Percentiles rank a stretch among this genome's conserved stretches.
phyloP scores from a whole-genome alignment of 345 rosid genomes.

The Hypericum androsaemum region DNA sequence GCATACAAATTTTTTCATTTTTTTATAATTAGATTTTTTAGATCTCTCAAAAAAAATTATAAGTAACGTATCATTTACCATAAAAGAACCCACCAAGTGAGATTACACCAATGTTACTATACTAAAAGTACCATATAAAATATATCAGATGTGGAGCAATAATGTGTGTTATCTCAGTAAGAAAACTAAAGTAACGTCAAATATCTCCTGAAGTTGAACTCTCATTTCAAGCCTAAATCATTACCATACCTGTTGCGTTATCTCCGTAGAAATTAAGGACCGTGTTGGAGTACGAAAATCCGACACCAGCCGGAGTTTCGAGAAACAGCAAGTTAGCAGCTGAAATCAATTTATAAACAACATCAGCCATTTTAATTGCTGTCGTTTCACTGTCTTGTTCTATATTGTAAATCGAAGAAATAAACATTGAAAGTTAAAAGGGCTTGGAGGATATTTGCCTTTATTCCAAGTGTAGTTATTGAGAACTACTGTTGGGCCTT shows the following conservation, averaged over 20 bases:
- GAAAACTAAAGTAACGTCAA: too few species aligned
- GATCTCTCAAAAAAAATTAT: too few species aligned
- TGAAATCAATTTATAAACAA: constrained; percentile 7
- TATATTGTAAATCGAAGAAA: background rate
- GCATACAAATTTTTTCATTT: too few species aligned
- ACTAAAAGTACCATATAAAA: too few species aligned
- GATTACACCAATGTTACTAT: too few species aligned
- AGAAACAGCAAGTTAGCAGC: constrained; percentile 68
- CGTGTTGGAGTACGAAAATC: constrained; percentile 68
- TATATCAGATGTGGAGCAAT: too few species aligned
- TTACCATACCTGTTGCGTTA: constrained; percentile 34
- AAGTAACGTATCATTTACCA: too few species aligned
- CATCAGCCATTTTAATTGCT: background rate
- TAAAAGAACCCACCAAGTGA: too few species aligned
- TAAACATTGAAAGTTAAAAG: background rate
- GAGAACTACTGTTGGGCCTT: constrained; percentile 37
- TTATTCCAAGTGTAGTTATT: constrained; percentile 46
- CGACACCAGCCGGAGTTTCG: constrained; percentile 83
- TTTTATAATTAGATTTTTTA: too few species aligned
- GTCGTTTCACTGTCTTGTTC: background rate
- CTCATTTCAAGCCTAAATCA: too few species aligned
- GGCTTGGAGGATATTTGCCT: constrained; percentile 67
- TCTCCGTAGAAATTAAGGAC: constrained; percentile 33
- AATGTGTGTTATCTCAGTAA: too few species aligned
- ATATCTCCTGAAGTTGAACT: too few species aligned